Percentiles rank a stretch among this genome's conserved stretches.
Evolutionary conservation across 2,329 filamentous ascomycete species (phyloP).

Genomic region (Hypoxylon sp.): DNA sequence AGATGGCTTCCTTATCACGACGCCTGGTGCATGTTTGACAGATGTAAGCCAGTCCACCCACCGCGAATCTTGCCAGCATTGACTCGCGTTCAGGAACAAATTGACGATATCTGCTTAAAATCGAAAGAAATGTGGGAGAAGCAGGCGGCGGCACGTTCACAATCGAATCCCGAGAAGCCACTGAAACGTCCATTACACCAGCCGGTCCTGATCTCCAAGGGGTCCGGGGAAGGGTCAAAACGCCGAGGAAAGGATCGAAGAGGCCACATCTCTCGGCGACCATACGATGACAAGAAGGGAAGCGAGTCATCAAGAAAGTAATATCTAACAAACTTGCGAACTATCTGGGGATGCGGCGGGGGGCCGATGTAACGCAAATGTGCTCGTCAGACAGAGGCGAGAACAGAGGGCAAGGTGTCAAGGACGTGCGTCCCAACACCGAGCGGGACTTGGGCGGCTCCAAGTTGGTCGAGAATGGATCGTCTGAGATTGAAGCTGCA

Average conservation of each 20-base stretch:
- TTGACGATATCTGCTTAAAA: constrained; percentile 73
- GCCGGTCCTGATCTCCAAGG: constrained; percentile 66
- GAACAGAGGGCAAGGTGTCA: constrained; percentile 43
- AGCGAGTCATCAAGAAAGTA: constrained; percentile 50
- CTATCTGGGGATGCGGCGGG: constrained; percentile 43
- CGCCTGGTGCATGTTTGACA: constrained; percentile 70
- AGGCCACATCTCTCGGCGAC: constrained; percentile 50
- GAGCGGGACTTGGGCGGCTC: constrained; percentile 46
- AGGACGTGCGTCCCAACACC: constrained; percentile 45
- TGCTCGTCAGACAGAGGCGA: constrained; percentile 36
- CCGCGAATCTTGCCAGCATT: constrained; percentile 27
- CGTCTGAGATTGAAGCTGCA: constrained; percentile 50
- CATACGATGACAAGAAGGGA: constrained; percentile 54
- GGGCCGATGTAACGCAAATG: constrained; percentile 46
- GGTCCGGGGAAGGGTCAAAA: constrained; percentile 55
- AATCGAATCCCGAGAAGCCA: constrained; percentile 63
- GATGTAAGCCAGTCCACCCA: constrained; percentile 63
- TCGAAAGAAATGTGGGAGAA: constrained; percentile 72
- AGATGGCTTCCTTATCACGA: constrained; percentile 73
- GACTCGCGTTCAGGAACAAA: constrained; percentile 67
- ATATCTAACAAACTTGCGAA: constrained; percentile 42
- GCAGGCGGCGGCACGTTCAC: constrained; percentile 66
- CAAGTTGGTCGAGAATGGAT: constrained; percentile 48
- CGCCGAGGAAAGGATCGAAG: constrained; percentile 57
- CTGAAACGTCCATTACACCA: constrained; percentile 72